Evolutionary conservation across 2,329 filamentous ascomycete genomes (phyloP).

Genomic region (Coniella vitis): DNA sequence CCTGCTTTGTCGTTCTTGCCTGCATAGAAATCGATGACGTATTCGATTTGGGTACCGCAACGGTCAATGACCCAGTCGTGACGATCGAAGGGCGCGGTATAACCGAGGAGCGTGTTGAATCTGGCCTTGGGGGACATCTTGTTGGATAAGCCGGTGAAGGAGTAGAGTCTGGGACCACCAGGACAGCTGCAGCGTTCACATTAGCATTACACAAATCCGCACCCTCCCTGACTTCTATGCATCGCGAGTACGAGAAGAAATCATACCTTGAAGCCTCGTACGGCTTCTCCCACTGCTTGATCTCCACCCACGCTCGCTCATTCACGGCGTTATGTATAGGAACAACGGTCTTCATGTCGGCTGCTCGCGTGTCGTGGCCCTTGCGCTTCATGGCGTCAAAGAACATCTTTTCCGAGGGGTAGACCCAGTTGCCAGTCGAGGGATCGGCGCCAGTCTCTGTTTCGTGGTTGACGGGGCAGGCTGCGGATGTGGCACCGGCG

Average conservation of each 20-base stretch:
- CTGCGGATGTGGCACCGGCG: constrained; percentile 27
- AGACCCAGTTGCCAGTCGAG: constrained; percentile 84
- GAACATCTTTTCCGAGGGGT: constrained; percentile 95
- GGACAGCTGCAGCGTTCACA: constrained; percentile 38
- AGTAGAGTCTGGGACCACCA: constrained; percentile 73
- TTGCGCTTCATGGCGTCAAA: constrained; percentile 96
- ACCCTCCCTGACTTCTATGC: no score
- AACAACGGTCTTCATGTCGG: constrained; percentile 86
- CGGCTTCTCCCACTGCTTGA: constrained; percentile 78
- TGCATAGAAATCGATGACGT: constrained; percentile 97
- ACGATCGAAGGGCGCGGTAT: constrained; percentile 84
- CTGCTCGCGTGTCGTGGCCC: constrained; percentile 60
- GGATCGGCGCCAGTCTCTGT: constrained; percentile 66
- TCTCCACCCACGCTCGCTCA: constrained; percentile 90
- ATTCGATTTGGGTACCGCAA: constrained; percentile 79
- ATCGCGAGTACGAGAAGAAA: no score
- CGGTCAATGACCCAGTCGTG: constrained; percentile 97
- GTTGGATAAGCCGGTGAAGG: constrained; percentile 67
- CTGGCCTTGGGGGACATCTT: constrained; percentile 75
- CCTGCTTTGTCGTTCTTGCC: constrained; percentile 45
- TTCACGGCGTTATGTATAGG: constrained; percentile 99
- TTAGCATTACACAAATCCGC: not conserved
- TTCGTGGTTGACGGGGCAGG: constrained; percentile 59
- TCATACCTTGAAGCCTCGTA: constrained; percentile 45
- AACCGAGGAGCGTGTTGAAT: constrained; percentile 78